Evolutionary conservation across 1,284 basidiomycete genomes (phyloP).

Genomic region (Chondrostereum purpureum): DNA sequence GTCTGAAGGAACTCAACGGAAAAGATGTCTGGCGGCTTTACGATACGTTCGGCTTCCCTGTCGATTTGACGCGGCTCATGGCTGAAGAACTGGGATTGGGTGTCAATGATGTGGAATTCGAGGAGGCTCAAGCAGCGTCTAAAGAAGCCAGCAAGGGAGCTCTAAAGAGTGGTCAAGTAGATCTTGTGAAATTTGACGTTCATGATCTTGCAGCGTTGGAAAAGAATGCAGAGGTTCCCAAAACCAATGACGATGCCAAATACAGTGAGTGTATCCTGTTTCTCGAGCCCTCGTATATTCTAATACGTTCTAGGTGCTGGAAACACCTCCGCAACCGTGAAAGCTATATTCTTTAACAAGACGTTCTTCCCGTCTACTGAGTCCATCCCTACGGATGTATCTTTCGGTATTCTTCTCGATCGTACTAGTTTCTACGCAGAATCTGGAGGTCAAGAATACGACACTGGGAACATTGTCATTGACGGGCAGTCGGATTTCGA

Average conservation of each 20-base stretch:
- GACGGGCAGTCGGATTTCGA: conserved; percentile 91
- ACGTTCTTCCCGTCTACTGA: conserved; percentile 69
- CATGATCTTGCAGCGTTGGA: conserved; percentile 91
- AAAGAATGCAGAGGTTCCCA: conserved; percentile 74
- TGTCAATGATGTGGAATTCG: conserved; percentile 88
- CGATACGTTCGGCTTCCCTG: conserved; percentile 98
- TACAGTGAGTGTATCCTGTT: conserved; percentile 54
- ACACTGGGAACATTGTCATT: conserved; percentile 91
- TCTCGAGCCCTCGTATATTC: conserved; percentile 5
- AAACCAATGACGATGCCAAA: conserved; percentile 91
- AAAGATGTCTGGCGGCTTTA: conserved; percentile 97
- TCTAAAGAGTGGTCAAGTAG: conserved; percentile 62
- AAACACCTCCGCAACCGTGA: conserved; percentile 72
- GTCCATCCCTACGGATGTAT: conserved; percentile 53
- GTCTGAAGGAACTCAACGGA: conserved; percentile 70
- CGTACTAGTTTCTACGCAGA: conserved; percentile 98
- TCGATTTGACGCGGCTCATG: conserved; percentile 96
- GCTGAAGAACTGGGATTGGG: conserved; percentile 87
- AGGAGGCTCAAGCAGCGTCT: conserved; percentile 81
- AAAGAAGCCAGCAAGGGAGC: conserved; percentile 89
- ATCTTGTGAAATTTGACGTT: conserved; percentile 87
- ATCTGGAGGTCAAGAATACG: conserved; percentile 94
- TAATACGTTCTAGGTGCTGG: conserved; percentile 49
- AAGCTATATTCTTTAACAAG: conserved; percentile 83
- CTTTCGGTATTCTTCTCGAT: conserved; percentile 88